Evolutionary conservation across 208 protist genomes (phyloP), one percentile per base, ranked within the genome.

Genomic region (Tritrichomonas musculus): DNA sequence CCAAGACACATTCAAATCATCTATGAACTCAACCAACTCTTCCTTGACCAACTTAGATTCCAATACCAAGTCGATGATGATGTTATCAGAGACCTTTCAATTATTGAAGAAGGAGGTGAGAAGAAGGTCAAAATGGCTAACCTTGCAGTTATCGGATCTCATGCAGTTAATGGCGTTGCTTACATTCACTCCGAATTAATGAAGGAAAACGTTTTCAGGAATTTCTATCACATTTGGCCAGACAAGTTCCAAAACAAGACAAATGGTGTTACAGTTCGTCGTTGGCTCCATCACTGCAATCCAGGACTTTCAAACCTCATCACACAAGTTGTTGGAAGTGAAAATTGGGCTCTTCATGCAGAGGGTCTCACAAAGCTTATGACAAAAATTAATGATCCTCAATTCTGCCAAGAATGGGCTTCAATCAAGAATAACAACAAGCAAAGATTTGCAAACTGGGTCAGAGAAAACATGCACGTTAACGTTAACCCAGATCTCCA

Each of bases 201-300:
- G 47, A 97, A 96, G 80, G 36, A 93, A 36, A 36, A 93, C 36
- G 53, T 95, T 14, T 97, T 97, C 95, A 93, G 92, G 22, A 88
- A 96, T 39, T 98, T 98, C 75, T 95, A 95, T 93, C 93, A 96
- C 55, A 39, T 97, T 1, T 97, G 47, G 75, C 95, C 96, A n/a
- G 92, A 97, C 3, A 97, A 97, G 77, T 97, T 98, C 94, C 92
- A 95, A 39, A 97, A 97, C 92, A 96, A 96, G 75, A 98, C 97
- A 49, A 98, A 98, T 94, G 97, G 97, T 92, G 96, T 98, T 17
- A 98, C 97, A 0, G 95, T 96, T 20, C 94, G 96, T 92, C 93
- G 97, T 69, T 98, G 97, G 97, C 84, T 98, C 33, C 84, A 95
- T 4, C 94, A 96, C 88, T 93, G 93, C n/a, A 98, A 73, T 50